A percentile compares a stretch with the other conserved stretches of the same genome.
Evolutionary conservation across 352 stramenopile genomes (phyloP).

Genomic region (Phytophthora crassamura): DNA sequence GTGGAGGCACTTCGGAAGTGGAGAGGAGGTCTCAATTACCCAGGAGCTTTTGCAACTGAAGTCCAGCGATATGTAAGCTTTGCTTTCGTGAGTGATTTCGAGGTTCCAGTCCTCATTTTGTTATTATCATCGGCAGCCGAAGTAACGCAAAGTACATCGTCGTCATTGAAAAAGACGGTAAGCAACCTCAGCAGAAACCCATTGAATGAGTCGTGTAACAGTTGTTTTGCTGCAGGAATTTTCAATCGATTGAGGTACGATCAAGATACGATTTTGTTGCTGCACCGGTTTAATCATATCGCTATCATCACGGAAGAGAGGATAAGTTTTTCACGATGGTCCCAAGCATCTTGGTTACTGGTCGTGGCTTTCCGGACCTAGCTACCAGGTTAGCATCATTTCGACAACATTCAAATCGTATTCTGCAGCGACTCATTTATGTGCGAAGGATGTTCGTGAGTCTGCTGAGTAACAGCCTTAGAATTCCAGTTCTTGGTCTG

Average conservation of each 20-base stretch:
- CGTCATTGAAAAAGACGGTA: constrained; percentile 96
- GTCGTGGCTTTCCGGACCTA: constrained; percentile 95
- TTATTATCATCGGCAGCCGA: constrained; percentile 33
- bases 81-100: background rate
- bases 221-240: constrained; percentile 85
- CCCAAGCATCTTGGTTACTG: constrained; percentile 94
- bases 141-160: constrained; percentile 90
- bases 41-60: constrained; percentile 73
- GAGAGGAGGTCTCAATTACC: constrained; percentile 80
- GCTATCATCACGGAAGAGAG: constrained; percentile 48
- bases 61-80: constrained; percentile 53
- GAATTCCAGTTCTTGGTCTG: constrained; percentile 91
- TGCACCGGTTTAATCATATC: background rate
- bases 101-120: background rate
- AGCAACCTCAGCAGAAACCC: background rate
- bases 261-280: background rate
- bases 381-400: constrained; percentile 77
- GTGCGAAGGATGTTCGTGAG: constrained; percentile 81
- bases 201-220: constrained; percentile 17
- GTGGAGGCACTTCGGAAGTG: constrained; percentile 62
- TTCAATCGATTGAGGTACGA: constrained; percentile 91
- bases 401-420: background rate
- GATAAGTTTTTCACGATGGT: constrained; percentile 88
- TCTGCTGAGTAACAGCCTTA: constrained; percentile 69
- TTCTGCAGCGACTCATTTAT: background rate